phyloP scores from a whole-genome alignment of 2,329 filamentous ascomycete species.

The Furcasterigmium sp. region DNA sequence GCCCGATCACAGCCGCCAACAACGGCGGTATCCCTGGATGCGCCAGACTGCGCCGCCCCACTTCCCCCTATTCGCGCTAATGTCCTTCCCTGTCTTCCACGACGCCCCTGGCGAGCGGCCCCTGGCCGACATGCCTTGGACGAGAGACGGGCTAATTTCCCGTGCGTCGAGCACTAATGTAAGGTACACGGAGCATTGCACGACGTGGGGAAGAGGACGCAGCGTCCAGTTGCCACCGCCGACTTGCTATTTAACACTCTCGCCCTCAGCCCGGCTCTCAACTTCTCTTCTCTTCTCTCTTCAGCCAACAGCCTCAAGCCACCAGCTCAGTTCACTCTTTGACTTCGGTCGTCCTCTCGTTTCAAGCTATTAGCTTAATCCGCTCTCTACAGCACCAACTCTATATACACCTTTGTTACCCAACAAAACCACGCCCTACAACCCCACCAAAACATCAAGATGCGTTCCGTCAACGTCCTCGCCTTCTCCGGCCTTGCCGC shows the following conservation, averaged over 20 bases:
- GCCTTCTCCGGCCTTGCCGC: constrained; percentile 35
- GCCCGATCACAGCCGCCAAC: not conserved
- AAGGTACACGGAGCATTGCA: not conserved
- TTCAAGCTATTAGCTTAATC: constrained; percentile 28
- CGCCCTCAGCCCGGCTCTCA: constrained; percentile 2
- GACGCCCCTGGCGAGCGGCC: not conserved
- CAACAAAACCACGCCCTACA: constrained; percentile 19
- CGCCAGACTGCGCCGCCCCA: not conserved
- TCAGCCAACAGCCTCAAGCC: constrained; percentile 35
- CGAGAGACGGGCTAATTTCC: not conserved
- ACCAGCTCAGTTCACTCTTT: constrained; percentile 29
- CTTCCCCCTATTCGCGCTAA: not conserved
- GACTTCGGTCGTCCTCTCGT: constrained; percentile 57
- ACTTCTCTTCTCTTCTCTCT: constrained; percentile 22
- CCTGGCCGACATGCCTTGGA: not conserved
- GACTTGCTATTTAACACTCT: not conserved
- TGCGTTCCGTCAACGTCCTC: constrained; percentile 56
- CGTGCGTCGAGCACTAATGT: not conserved
- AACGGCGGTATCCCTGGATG: not conserved
- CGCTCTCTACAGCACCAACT: constrained; percentile 23
- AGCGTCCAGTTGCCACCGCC: not conserved
- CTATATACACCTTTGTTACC: constrained; percentile 22
- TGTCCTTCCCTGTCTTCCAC: not conserved
- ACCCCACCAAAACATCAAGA: constrained; percentile 36
- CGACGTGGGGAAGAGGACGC: not conserved